These are phyloP conservation scores for Hygrophoropsis aurantiaca DNA, from an alignment of 768 basidiomycete genomes.

Conservation along the genomic window DNA sequence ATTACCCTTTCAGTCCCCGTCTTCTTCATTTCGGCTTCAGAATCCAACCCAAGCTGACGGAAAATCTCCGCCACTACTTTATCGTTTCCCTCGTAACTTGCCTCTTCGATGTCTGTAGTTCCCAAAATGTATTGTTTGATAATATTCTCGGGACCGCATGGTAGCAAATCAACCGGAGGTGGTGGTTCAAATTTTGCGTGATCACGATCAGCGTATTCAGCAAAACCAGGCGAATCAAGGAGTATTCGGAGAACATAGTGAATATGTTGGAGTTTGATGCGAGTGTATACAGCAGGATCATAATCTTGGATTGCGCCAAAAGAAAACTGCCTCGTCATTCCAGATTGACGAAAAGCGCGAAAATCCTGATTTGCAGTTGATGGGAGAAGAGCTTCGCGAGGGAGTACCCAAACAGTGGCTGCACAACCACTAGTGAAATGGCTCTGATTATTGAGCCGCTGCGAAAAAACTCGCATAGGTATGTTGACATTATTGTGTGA, in stretches of 20 bases:
- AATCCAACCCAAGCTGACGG: slow-evolving; percentile 24
- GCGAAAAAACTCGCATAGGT: slow-evolving; percentile 35
- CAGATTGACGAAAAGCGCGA: slow-evolving; percentile 16
- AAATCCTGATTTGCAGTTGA: slow-evolving; percentile 17
- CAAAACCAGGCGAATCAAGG: slow-evolving; percentile 19
- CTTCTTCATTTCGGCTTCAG: slow-evolving; percentile 17
- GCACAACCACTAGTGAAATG: slow-evolving; percentile 37
- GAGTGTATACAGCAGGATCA: slow-evolving; percentile 6
- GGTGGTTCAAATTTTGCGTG: slow-evolving; percentile 14
- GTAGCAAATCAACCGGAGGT: slow-evolving; percentile 23
- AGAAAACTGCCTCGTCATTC: slow-evolving; percentile 20
- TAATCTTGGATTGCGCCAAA: slow-evolving; percentile 21
- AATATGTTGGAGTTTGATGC: not conserved
- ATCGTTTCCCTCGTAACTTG: slow-evolving; percentile 38
- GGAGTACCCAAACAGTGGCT: slow-evolving; percentile 32
- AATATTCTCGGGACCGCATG: slow-evolving; percentile 22
- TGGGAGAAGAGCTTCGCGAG: slow-evolving; percentile 12
- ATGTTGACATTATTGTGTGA: slow-evolving; percentile 40
- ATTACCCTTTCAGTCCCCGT: slow-evolving; percentile 23
- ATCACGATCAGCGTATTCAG: slow-evolving; percentile 21
- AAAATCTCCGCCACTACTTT: slow-evolving; percentile 31
- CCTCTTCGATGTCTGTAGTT: slow-evolving; percentile 35
- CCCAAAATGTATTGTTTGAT: slow-evolving; percentile 36
- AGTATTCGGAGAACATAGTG: slow-evolving; percentile 28
- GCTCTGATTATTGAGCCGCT: slow-evolving; percentile 34